These are phyloP conservation scores for Aaosphaeria arxii DNA, from an alignment of 2,329 filamentous ascomycete genomes.

Conservation along the genomic window DNA sequence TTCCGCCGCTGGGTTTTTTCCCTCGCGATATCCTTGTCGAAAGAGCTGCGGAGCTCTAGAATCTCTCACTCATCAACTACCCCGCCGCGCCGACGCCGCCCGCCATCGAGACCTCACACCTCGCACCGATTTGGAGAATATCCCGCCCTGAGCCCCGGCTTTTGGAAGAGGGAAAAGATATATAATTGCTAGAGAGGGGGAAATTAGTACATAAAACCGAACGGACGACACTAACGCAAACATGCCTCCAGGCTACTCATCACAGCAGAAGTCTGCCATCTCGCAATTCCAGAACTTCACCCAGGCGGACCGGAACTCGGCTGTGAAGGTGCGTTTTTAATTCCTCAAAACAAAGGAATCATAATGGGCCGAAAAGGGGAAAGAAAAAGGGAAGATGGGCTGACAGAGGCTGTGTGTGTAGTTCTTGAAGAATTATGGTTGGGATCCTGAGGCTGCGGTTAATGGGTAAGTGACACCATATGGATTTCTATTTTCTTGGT, in stretches of 20 bases:
- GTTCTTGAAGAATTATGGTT: constrained; percentile 44
- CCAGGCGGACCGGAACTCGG: constrained; percentile 42
- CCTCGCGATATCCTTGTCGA: too few relatives aligned
- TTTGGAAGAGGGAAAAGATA: too few relatives aligned
- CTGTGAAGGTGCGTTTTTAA: constrained; percentile 28
- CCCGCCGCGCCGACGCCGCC: too few relatives aligned
- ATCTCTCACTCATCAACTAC: too few relatives aligned
- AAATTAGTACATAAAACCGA: background rate
- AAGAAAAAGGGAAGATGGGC: too few relatives aligned
- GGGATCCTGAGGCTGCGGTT: constrained; percentile 44
- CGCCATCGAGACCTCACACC: too few relatives aligned
- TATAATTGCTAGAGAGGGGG: background rate
- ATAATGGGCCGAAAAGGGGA: too few relatives aligned
- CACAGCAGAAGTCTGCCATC: constrained; percentile 46
- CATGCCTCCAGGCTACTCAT: constrained; percentile 47
- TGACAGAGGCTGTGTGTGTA: constrained; percentile 10
- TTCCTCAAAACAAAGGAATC: background rate
- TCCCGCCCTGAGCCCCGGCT: too few relatives aligned
- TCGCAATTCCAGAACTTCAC: constrained; percentile 45
- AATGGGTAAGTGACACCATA: constrained; percentile 42
- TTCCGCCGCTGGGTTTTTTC: too few relatives aligned
- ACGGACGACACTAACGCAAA: constrained; percentile 9
- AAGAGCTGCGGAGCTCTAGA: too few relatives aligned
- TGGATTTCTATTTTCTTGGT: too few relatives aligned
- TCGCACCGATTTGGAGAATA: too few relatives aligned